These are phyloP conservation scores for Hypoxylon fragiforme DNA, from an alignment of 495 filamentous ascomycete species.

Conservation along the genomic window DNA sequence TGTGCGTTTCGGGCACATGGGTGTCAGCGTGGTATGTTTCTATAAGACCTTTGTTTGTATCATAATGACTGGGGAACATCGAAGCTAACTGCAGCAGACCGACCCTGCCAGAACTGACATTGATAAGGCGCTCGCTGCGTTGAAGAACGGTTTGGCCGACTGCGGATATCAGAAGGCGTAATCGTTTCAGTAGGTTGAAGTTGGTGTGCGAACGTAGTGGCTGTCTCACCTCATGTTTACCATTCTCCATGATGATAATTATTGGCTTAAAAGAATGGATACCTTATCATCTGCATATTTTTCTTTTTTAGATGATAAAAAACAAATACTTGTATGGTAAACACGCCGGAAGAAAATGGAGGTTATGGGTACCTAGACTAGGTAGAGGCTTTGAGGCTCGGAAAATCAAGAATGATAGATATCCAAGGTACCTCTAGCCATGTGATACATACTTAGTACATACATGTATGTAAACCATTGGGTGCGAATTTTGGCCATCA, in stretches of 20 bases:
- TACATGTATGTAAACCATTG: neutral
- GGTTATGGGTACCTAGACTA: conserved; percentile 7
- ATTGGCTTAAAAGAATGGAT: neutral
- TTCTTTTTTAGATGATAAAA: neutral
- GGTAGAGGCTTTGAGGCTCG: conserved; percentile 15
- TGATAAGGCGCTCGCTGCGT: conserved; percentile 74
- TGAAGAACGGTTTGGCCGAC: conserved; percentile 74
- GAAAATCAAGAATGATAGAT: conserved; percentile 10
- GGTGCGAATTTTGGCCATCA: conserved; percentile 2
- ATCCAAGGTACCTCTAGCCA: no score
- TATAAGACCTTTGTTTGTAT: conserved; percentile 32
- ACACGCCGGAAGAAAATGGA: conserved; percentile 8
- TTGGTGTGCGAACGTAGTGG: neutral
- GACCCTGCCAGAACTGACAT: conserved; percentile 70
- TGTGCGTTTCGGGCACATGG: conserved; percentile 85
- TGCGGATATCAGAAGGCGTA: conserved; percentile 64
- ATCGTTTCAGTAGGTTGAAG: neutral
- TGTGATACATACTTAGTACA: no score
- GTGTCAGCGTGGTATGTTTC: conserved; percentile 75
- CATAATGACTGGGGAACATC: conserved; percentile 44
- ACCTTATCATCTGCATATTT: neutral
- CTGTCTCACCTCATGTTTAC: neutral
- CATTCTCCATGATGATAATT: conserved; percentile 1
- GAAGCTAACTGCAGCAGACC: conserved; percentile 46
- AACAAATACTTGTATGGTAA: conserved; percentile 13